Conservation (phyloP, 495 filamentous ascomycete species). For the Penicillium angulare region DNA sequence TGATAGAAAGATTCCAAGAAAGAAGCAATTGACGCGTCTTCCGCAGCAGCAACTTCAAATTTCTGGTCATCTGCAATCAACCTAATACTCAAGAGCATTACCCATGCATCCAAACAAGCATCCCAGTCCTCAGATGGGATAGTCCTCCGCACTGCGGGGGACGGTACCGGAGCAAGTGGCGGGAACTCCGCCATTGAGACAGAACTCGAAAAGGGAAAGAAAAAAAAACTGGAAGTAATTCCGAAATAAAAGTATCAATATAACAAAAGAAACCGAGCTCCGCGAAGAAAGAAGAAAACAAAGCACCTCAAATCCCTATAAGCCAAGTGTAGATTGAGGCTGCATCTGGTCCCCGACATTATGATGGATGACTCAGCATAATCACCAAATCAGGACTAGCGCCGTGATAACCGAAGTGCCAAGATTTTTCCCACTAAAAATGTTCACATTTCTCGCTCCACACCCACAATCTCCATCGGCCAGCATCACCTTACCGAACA, state of each 20-base stretch:
- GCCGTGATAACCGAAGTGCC: constrained; percentile 41
- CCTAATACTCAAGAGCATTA: constrained; percentile 59
- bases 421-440: constrained; percentile 43
- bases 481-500: constrained; percentile 85
- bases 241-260: neutral
- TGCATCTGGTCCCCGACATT: constrained; percentile 21
- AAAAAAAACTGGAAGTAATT: neutral
- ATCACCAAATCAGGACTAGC: constrained; percentile 28
- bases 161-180: constrained; percentile 72
- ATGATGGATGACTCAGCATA: neutral
- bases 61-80: constrained; percentile 54
- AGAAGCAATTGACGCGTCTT: constrained; percentile 52
- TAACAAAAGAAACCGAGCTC: neutral
- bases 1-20: constrained; percentile 65
- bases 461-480: constrained; percentile 36
- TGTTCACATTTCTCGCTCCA: constrained; percentile 27
- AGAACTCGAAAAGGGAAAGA: neutral
- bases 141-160: constrained; percentile 60
- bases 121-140: constrained; percentile 74
- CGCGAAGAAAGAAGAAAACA: neutral
- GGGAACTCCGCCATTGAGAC: constrained; percentile 53
- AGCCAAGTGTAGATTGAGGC: constrained; percentile 7
- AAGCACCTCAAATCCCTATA: constrained; percentile 1
- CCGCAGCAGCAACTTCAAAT: constrained; percentile 47
- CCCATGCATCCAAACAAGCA: constrained; percentile 75